These are phyloP conservation scores for Luffa aegyptiaca DNA, from an alignment of 306 rosid genomes.

Conservation along the genomic window DNA sequence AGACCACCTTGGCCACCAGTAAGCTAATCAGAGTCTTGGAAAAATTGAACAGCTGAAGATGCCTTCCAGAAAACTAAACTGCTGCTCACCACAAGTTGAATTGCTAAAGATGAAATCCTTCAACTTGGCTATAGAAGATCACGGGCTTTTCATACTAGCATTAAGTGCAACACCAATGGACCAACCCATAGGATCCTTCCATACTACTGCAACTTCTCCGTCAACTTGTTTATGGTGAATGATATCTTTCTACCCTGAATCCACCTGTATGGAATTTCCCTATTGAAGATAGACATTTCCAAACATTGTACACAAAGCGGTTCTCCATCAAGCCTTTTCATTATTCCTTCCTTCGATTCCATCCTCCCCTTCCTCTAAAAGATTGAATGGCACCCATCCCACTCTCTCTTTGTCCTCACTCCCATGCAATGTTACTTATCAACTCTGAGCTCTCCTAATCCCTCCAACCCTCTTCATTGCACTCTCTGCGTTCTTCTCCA, in stretches of 20 bases:
- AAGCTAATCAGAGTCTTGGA: neutral
- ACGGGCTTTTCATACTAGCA: neutral
- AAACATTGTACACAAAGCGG: neutral
- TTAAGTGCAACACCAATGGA: neutral
- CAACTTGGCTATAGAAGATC: neutral
- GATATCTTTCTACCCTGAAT: neutral
- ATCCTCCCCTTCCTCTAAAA: neutral
- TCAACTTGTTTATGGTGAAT: neutral
- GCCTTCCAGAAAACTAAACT: neutral
- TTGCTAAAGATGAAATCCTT: neutral
- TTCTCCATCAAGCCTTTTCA: neutral
- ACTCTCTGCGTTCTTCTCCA: neutral
- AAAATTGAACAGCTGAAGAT: neutral
- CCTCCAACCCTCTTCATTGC: neutral
- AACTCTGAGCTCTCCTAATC: neutral
- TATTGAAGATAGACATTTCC: neutral
- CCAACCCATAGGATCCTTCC: neutral
- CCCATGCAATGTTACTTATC: neutral
- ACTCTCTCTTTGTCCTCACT: neutral
- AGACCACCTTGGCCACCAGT: neutral
- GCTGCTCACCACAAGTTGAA: neutral
- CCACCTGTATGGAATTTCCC: neutral
- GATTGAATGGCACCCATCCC: neutral
- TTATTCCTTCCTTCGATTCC: neutral
- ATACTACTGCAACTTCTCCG: neutral